phyloP scores from a whole-genome alignment of 2,329 filamentous ascomycete species.

The Xylariaceae sp. region DNA sequence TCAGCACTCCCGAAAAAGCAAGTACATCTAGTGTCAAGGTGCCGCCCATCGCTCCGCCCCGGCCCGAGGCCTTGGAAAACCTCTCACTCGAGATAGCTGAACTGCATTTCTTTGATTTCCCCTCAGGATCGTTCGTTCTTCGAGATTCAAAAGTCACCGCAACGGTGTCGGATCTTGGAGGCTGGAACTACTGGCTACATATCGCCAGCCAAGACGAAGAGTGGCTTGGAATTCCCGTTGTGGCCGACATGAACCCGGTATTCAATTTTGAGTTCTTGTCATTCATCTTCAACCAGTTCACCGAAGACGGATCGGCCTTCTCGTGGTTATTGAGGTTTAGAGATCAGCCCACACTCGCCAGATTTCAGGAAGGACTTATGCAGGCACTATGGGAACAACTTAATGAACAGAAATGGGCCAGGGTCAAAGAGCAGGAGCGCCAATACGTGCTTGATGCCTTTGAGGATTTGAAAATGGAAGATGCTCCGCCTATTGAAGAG shows the following conservation, averaged over 20 bases:
- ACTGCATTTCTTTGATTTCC: constrained; percentile 89
- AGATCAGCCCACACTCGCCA: constrained; percentile 71
- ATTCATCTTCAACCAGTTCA: constrained; percentile 98
- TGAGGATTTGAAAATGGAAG: constrained; percentile 89
- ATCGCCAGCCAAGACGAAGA: constrained; percentile 69
- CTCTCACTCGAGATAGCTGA: constrained; percentile 73
- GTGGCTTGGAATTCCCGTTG: constrained; percentile 80
- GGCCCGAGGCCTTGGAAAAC: constrained; percentile 66
- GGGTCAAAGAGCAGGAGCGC: constrained; percentile 83
- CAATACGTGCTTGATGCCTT: constrained; percentile 96
- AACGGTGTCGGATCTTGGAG: constrained; percentile 76
- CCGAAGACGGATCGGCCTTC: constrained; percentile 79
- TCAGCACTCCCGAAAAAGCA: constrained; percentile 29
- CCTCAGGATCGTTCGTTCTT: constrained; percentile 74
- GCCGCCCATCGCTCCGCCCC: constrained; percentile 53
- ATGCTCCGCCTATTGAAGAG: constrained; percentile 53
- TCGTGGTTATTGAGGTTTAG: constrained; percentile 95
- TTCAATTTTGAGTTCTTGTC: constrained; percentile 99
- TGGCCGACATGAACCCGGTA: constrained; percentile 91
- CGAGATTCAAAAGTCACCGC: constrained; percentile 72
- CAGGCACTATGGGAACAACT: constrained; percentile 94
- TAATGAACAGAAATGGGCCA: constrained; percentile 90
- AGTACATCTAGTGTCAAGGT: constrained; percentile 21
- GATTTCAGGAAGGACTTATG: constrained; percentile 91
- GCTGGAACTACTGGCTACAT: constrained; percentile 95